Percentiles rank a stretch among this genome's conserved stretches.
Conservation (phyloP, 1,284 basidiomycete species). For the Flammula alnicola region DNA sequence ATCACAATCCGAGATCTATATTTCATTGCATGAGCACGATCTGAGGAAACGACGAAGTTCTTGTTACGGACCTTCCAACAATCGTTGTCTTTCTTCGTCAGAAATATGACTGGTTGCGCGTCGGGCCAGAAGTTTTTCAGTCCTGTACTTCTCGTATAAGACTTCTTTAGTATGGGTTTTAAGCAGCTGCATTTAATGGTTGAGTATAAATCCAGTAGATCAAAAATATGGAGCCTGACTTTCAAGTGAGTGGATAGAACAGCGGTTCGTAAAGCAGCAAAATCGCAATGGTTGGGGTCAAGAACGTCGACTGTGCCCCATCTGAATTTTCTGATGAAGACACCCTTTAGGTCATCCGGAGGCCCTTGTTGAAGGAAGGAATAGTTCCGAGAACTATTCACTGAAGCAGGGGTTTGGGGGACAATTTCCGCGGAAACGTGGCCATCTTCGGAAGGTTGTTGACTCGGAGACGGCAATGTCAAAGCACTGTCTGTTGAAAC, state of each 20-base stretch:
- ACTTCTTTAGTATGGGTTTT: slow-evolving; percentile 82
- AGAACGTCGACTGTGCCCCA: slow-evolving; percentile 87
- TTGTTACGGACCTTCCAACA: slow-evolving; percentile 64
- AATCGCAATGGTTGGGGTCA: slow-evolving; percentile 82
- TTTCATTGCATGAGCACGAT: neutral
- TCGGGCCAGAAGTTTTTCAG: slow-evolving; percentile 82
- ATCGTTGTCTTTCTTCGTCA: slow-evolving; percentile 68
- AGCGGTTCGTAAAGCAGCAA: slow-evolving; percentile 77
- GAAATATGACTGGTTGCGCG: slow-evolving; percentile 78
- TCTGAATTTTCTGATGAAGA: slow-evolving; percentile 75
- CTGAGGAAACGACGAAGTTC: neutral
- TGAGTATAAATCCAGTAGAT: slow-evolving; percentile 15
- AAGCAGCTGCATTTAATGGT: slow-evolving; percentile 55
- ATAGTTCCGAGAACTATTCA: slow-evolving; percentile 41
- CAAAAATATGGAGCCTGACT: slow-evolving; percentile 44
- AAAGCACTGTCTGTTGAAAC: slow-evolving; percentile 30
- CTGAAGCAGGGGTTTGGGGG: slow-evolving; percentile 42
- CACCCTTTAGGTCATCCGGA: slow-evolving; percentile 68
- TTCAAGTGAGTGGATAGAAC: slow-evolving; percentile 81
- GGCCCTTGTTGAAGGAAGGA: slow-evolving; percentile 52
- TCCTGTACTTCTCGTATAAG: slow-evolving; percentile 82
- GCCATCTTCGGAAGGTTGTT: slow-evolving; percentile 48
- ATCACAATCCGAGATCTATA: slow-evolving; percentile 58
- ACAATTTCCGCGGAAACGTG: slow-evolving; percentile 32
- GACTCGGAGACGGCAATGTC: slow-evolving; percentile 30